phyloP scores from a whole-genome alignment of 148 eudicot genomes.

The Agrostemma githago region DNA sequence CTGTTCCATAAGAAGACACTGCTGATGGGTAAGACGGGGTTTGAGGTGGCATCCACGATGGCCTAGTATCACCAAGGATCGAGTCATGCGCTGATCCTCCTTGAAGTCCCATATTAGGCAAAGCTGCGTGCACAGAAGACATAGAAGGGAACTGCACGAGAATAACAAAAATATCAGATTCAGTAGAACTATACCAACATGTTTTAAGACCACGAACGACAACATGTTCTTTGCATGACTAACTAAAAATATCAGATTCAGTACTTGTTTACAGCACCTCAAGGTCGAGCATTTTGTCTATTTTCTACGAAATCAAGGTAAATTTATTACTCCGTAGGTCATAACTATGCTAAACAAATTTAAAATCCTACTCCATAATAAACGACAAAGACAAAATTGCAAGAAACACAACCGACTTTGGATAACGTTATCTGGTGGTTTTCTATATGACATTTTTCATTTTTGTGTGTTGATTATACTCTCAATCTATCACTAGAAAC shows the following conservation, averaged over 20 bases:
- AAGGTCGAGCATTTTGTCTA: no score
- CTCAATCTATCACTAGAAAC: neutral
- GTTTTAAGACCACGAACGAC: neutral
- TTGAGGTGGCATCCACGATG: slow-evolving; percentile 49
- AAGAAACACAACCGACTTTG: neutral
- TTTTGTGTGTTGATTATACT: neutral
- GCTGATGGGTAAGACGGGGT: slow-evolving; percentile 41
- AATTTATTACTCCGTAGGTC: neutral
- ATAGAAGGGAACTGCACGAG: slow-evolving; percentile 74
- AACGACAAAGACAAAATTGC: neutral
- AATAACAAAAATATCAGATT: neutral
- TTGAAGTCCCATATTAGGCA: slow-evolving; percentile 51
- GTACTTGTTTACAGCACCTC: neutral
- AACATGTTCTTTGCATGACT: neutral
- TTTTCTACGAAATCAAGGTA: no score
- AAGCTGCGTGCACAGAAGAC: slow-evolving; percentile 68
- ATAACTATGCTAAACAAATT: no score
- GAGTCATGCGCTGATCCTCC: slow-evolving; percentile 43
- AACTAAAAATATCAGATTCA: neutral
- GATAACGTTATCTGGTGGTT: neutral
- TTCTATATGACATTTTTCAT: neutral
- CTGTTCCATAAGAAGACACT: slow-evolving; percentile 38
- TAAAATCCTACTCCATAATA: no score
- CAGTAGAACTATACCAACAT: slow-evolving; percentile 8
- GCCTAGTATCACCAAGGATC: slow-evolving; percentile 36